Base-by-base conservation (phyloP, 257 asterid species). In the Solanum chiquidenum region DNA sequence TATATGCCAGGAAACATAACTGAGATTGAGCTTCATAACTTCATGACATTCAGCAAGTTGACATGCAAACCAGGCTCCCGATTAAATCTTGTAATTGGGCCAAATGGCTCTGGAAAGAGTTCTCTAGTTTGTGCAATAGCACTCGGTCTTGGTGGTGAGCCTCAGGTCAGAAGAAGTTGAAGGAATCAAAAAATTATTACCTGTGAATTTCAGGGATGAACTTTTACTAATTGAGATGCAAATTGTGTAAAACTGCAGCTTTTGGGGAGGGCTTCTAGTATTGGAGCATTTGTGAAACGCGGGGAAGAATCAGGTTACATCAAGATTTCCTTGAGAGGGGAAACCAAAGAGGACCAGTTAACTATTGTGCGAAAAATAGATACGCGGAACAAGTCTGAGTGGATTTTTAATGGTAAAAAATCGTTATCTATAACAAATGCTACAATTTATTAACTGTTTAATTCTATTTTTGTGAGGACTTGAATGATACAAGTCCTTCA, bases 21-120 rank as follows among this genome's bases (percentile, higher is more conserved):
- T 75, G 91, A 91, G 89, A 93, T 97, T 86, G 98, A 97, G 94
- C 93, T 95, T 87, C 91, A 89, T 86, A 97, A 97, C 93, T 97
- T 97, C 91, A 97, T 97, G 99, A 97, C 99, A 73, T 97, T 95
- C 93, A 91, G 88, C 85, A 90, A 88, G 64, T 87, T 96, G 92
- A 94, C 91, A 27, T 91, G 95, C 90, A 90, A 93, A 90, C 99
- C 99, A 0, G 97, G 93, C 49, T 85, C 99, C 7, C 96, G 98
- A 21, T 89, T 97, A 85, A 97, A 97, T 93, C 95, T 97, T 91
- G 98, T 97, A 60, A 91, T 95, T 89, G 99, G 99, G 71, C 99
- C 99, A 62, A 97, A 95, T 92, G 98, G 99, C 88, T 94, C 98
- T 33, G 99, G 99, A 74, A 97, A 97, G 90, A 97, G 99, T 92